phyloP scores from a whole-genome alignment of 306 rosid genomes.

The Quercus gilva region DNA sequence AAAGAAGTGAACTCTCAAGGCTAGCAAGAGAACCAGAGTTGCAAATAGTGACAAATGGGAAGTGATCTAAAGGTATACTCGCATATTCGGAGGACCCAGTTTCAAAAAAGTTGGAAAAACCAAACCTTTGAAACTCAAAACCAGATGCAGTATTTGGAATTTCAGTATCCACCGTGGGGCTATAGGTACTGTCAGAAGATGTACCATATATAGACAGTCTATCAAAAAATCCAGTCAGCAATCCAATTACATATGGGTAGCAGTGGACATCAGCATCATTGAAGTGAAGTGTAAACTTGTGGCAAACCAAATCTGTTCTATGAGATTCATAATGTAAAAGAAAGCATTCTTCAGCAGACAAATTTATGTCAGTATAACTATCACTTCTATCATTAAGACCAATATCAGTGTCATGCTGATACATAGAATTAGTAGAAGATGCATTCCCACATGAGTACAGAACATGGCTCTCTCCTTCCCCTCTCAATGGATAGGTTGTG shows the following conservation, averaged over 20 bases:
- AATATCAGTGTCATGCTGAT: slow-evolving; percentile 35
- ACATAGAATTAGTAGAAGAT: slow-evolving; percentile 30
- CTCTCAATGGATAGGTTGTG: slow-evolving; percentile 38
- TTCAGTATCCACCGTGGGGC: slow-evolving; percentile 27
- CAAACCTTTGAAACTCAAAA: slow-evolving; percentile 63
- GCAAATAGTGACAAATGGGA: slow-evolving; percentile 71
- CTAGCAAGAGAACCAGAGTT: slow-evolving; percentile 59
- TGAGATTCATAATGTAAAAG: slow-evolving; percentile 51
- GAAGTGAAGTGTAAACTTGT: slow-evolving; percentile 40
- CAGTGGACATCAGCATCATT: slow-evolving; percentile 70
- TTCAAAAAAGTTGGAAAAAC: slow-evolving; percentile 80
- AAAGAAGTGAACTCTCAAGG: slow-evolving; percentile 54
- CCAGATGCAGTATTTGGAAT: slow-evolving; percentile 24
- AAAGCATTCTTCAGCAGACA: slow-evolving; percentile 46
- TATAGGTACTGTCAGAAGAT: slow-evolving; percentile 21
- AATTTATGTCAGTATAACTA: slow-evolving; percentile 31
- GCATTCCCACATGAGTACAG: slow-evolving; percentile 49
- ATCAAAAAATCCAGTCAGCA: slow-evolving; percentile 56
- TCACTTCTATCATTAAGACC: slow-evolving; percentile 35
- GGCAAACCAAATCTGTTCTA: slow-evolving; percentile 29
- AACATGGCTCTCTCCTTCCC: slow-evolving; percentile 43
- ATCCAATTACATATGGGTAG: slow-evolving; percentile 58
- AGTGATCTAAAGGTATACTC: slow-evolving; percentile 66
- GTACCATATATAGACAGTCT: slow-evolving; percentile 43
- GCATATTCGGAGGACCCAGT: slow-evolving; percentile 57